These are phyloP conservation scores for Phytophthora pini DNA, from an alignment of 352 stramenopile genomes.

Conservation along the genomic window DNA sequence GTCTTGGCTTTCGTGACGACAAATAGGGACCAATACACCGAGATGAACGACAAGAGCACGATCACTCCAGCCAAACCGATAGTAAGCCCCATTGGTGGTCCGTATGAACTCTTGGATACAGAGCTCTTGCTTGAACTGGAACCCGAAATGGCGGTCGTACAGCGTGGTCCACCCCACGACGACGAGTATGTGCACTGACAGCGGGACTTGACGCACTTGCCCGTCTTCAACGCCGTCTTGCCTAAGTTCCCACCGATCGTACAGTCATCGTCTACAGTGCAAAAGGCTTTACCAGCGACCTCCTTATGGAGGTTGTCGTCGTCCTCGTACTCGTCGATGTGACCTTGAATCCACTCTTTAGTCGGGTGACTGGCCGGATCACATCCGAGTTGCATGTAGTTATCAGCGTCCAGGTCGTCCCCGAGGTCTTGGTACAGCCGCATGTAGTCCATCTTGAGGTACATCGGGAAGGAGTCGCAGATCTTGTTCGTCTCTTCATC, in stretches of 20 bases:
- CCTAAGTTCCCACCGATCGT: slow-evolving; percentile 49
- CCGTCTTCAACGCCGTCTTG: slow-evolving; percentile 41
- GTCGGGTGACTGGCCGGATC: slow-evolving; percentile 59
- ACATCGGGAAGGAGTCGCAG: slow-evolving; percentile 76
- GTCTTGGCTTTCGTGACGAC: slow-evolving; percentile 18
- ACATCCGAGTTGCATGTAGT: slow-evolving; percentile 62
- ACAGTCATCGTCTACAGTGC: slow-evolving; percentile 53
- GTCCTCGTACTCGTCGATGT: slow-evolving; percentile 67
- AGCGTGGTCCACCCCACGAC: slow-evolving; percentile 67
- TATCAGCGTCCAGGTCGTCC: slow-evolving; percentile 46
- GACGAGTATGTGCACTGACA: slow-evolving; percentile 50
- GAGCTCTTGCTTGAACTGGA: slow-evolving; percentile 13
- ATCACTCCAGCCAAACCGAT: slow-evolving; percentile 37
- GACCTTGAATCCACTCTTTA: slow-evolving; percentile 62
- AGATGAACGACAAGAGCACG: slow-evolving; percentile 41
- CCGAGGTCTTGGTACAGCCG: slow-evolving; percentile 61
- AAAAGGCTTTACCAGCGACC: slow-evolving; percentile 55
- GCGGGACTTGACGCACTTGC: slow-evolving; percentile 55
- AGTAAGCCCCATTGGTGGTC: slow-evolving; percentile 42
- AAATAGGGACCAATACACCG: slow-evolving; percentile 35
- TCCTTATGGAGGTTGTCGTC: slow-evolving; percentile 47
- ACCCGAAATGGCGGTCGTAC: slow-evolving; percentile 45
- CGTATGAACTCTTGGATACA: slow-evolving; percentile 36
- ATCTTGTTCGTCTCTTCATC: slow-evolving; percentile 46
- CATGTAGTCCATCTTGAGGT: slow-evolving; percentile 77